Percentiles rank a stretch among this genome's conserved stretches.
Evolutionary conservation across 192 early-diverging fungal genomes (phyloP).

Genomic region (Backusella circina): DNA sequence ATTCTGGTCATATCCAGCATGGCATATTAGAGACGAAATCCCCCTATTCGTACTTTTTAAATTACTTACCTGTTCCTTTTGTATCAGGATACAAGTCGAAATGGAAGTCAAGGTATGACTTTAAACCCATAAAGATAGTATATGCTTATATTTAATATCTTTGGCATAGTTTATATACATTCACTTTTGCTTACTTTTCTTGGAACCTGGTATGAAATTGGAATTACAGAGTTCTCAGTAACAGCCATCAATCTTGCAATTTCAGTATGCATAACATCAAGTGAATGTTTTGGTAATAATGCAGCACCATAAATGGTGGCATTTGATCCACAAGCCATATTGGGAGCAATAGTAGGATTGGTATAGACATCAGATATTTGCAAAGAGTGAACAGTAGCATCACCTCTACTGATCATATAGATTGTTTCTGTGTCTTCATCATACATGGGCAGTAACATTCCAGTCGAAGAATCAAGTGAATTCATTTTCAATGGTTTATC

Average conservation of each 20-base stretch:
- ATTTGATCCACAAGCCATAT: slow-evolving; percentile 40
- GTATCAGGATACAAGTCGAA: slow-evolving; percentile 86
- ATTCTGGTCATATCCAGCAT: slow-evolving; percentile 10
- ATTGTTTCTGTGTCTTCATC: slow-evolving; percentile 80
- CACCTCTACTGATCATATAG: slow-evolving; percentile 69
- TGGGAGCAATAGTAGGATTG: slow-evolving; percentile 43
- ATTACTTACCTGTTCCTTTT: slow-evolving; percentile 38
- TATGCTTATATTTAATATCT: not conserved
- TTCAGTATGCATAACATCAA: slow-evolving; percentile 75
- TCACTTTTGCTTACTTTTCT: slow-evolving; percentile 43
- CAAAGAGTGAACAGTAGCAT: slow-evolving; percentile 64
- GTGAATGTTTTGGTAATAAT: slow-evolving; percentile 61
- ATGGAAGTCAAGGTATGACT: slow-evolving; percentile 80
- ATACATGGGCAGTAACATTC: slow-evolving; percentile 68
- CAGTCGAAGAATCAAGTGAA: slow-evolving; percentile 65
- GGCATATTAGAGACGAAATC: not conserved
- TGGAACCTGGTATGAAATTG: slow-evolving; percentile 65
- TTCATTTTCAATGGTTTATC: slow-evolving; percentile 52
- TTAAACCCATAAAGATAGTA: slow-evolving; percentile 15
- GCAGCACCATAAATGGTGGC: slow-evolving; percentile 52
- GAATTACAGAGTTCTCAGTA: slow-evolving; percentile 59
- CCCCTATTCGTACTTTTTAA: not conserved
- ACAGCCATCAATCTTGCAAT: slow-evolving; percentile 60
- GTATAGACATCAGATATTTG: slow-evolving; percentile 43
- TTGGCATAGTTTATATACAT: not conserved